These are phyloP conservation scores for Borealophlyctis nickersoniae DNA, from an alignment of 192 early-diverging fungal species.

Conservation along the genomic window DNA sequence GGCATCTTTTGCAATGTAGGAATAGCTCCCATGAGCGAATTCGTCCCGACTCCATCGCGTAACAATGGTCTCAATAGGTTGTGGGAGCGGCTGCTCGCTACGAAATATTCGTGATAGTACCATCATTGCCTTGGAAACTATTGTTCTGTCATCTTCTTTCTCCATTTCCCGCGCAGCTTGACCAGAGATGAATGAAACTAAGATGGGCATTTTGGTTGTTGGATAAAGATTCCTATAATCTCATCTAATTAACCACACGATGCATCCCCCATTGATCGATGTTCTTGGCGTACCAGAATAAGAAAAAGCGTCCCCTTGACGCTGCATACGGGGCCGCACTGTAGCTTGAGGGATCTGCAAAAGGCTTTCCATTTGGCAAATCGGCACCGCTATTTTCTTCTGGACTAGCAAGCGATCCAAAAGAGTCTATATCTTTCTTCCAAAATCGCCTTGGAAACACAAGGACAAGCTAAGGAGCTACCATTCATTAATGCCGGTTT, in stretches of 20 bases:
- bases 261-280: too few species aligned
- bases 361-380: not conserved
- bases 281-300: constrained; percentile 20
- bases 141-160: not conserved
- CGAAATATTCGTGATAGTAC: constrained; percentile 14
- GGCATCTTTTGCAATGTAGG: constrained; percentile 8
- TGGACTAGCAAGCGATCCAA: constrained; percentile 19
- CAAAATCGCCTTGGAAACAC: constrained; percentile 32
- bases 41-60: constrained; percentile 24
- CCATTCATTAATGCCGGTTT: too few species aligned
- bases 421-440: constrained; percentile 15
- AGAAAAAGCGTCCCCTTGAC: constrained; percentile 13
- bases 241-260: too few species aligned
- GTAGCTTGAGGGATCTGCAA: too few species aligned
- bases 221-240: constrained; percentile 24
- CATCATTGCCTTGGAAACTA: constrained; percentile 17
- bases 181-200: constrained; percentile 23
- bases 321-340: not conserved
- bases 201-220: constrained; percentile 19
- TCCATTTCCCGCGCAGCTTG: constrained; percentile 24
- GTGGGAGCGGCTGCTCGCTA: constrained; percentile 12
- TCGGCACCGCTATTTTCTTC: not conserved
- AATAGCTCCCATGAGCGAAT: constrained; percentile 12
- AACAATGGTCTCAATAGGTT: constrained; percentile 28
- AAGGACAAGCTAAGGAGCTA: constrained; percentile 25